Percentiles rank a stretch among this genome's conserved stretches.
These are phyloP conservation scores for Citeromyces nyonsensis DNA, from an alignment of 805 yeast genomes.

Conservation along the genomic window DNA sequence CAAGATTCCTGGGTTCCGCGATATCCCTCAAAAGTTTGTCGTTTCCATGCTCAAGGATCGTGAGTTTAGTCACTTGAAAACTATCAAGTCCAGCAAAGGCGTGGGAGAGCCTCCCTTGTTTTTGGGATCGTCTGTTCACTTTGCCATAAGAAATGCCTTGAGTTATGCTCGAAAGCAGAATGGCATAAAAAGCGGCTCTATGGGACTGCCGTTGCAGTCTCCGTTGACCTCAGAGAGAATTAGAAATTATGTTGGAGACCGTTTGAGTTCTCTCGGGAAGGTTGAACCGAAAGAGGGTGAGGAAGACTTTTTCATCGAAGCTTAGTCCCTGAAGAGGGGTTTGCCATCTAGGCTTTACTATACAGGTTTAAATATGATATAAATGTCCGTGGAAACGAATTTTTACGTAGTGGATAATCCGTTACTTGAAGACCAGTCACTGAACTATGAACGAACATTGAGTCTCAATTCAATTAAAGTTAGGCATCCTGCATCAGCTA, in stretches of 20 bases:
- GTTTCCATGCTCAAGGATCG: slow-evolving; percentile 23
- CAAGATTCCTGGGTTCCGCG: slow-evolving; percentile 33
- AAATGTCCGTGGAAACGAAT: too few species aligned
- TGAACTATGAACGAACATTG: too few species aligned
- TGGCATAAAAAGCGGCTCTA: slow-evolving; percentile 10
- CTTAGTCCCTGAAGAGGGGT: slow-evolving; percentile 8
- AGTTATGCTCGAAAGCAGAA: slow-evolving; percentile 16
- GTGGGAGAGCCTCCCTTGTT: slow-evolving; percentile 37
- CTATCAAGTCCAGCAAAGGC: slow-evolving; percentile 27
- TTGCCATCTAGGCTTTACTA: too few species aligned
- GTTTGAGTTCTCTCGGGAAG: slow-evolving; percentile 11
- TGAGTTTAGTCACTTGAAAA: slow-evolving; percentile 24
- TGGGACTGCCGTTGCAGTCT: slow-evolving; percentile 14
- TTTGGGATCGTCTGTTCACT: slow-evolving; percentile 23
- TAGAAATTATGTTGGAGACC: slow-evolving; percentile 22
- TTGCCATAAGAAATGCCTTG: slow-evolving; percentile 27
- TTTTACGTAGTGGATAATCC: too few species aligned
- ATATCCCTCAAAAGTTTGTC: slow-evolving; percentile 26
- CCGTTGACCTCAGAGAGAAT: slow-evolving; percentile 29
- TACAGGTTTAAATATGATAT: too few species aligned
- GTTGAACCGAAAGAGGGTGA: slow-evolving; percentile 18
- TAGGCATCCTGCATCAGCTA: too few species aligned
- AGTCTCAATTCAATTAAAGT: too few species aligned
- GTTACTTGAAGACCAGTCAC: too few species aligned
- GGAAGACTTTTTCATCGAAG: slow-evolving; percentile 17